phyloP scores from a whole-genome alignment of 352 stramenopile species.

The Globisporangium alternatum region DNA sequence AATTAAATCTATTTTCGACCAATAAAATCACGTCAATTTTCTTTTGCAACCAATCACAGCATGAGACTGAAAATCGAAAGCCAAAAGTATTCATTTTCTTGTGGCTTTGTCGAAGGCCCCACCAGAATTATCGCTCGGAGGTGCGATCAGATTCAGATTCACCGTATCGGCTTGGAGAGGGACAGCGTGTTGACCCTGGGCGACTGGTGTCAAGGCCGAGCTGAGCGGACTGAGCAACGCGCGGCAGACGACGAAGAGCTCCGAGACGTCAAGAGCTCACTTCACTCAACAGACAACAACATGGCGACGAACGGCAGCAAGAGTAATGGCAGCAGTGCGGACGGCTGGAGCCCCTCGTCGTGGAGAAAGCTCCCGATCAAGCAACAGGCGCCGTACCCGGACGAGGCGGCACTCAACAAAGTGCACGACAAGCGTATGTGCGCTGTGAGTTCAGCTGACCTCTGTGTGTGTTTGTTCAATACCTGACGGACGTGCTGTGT shows the following conservation, averaged over 20 bases:
- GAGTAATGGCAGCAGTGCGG: constrained; percentile 1
- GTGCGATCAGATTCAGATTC: background rate
- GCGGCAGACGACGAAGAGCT: background rate
- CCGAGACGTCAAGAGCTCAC: background rate
- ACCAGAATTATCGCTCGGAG: background rate
- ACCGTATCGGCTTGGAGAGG: background rate
- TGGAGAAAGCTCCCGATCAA: constrained; percentile 80
- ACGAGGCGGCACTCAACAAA: constrained; percentile 62
- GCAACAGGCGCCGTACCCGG: constrained; percentile 77
- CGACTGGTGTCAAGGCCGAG: constrained; percentile 3
- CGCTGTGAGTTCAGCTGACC: background rate
- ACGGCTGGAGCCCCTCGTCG: constrained; percentile 61
- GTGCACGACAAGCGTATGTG: constrained; percentile 69
- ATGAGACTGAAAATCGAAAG: background rate
- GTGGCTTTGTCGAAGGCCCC: constrained; percentile 1
- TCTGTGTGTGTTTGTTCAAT: background rate
- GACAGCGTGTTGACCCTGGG: background rate
- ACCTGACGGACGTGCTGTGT: constrained; percentile 22
- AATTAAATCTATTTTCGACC: background rate
- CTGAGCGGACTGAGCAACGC: constrained; percentile 3
- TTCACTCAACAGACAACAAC: background rate
- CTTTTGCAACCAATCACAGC: background rate
- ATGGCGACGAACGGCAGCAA: constrained; percentile 7
- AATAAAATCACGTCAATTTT: background rate
- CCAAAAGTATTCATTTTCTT: constrained; percentile 1